Base-by-base conservation (phyloP, 1,284 basidiomycete species). In the Austroboletus novae-zelandiae region DNA sequence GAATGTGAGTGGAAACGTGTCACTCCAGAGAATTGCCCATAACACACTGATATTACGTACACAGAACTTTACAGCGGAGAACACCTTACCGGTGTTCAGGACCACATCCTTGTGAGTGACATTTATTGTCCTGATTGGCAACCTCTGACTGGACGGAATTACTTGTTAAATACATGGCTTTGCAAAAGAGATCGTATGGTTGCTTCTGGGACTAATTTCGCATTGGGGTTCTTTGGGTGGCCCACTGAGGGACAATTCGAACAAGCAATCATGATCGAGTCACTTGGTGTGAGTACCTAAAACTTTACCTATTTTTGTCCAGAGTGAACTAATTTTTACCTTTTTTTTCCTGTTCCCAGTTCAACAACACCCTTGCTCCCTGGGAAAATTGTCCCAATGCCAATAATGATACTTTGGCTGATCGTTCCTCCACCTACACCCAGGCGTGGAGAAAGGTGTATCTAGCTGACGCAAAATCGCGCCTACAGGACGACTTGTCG, bases 141-240 rank as follows among this genome's bases (percentile, higher is more conserved):
- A 9, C 6, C 11, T 36, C 5, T 36, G 14, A 36, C 35, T 36
- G 25, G 25, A 27, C 8, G 29, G 29, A 11, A 30, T 11, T 11
- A 1, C 11, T 11, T 14, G 32, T 8, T 27, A 3, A 11, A 37
- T 13, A 30, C 39, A 36, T 8, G 11, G 39, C 41, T 9, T n/a
- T 15, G 0, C 9, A 13, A 15, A 83, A 67, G 86, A 62, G 83
- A 92, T 66, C 86, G 90, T 27, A 93, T 93, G 89, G 77, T 89
- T 25, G 75, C 85, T 29, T 92, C 90, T 7, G 89, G 89, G 0
- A 67, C 87, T 55, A 93, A 94, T 67, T 93, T 94, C 61, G 91
- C 89, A 3, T 74, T 91, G 39, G 91, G 91, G 0, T 92, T 94
- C 76, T 94, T 94, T 62, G 91, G 91, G 1, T 86, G 86, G 57